phyloP scores from a whole-genome alignment of 148 eudicot genomes.

The Polygonum maritimum region DNA sequence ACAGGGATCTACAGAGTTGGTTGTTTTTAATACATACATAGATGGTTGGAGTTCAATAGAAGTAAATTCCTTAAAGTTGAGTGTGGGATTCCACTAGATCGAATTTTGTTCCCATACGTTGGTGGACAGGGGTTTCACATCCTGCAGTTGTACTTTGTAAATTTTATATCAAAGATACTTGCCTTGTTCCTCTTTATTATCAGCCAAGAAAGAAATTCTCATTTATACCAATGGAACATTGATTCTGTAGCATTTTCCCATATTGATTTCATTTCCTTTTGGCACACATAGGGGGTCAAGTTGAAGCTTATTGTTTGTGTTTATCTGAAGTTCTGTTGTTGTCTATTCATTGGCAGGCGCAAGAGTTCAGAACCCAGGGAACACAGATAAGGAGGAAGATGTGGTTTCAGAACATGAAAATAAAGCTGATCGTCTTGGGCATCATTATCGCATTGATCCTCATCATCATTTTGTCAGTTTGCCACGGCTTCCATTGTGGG shows the following conservation, averaged over 20 bases:
- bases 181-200: background rate
- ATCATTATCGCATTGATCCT: constrained; percentile 45
- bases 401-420: constrained; percentile 52
- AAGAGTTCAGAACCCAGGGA: constrained; percentile 41
- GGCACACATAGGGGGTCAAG: background rate
- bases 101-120: background rate
- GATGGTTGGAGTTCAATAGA: background rate
- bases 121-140: background rate
- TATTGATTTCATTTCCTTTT: background rate
- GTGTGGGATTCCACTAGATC: background rate
- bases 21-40: background rate
- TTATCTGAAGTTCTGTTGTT: background rate
- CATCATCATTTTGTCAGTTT: constrained; percentile 37
- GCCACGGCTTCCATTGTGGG: constrained; percentile 38
- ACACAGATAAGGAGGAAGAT: constrained; percentile 43
- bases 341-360: constrained; percentile 21
- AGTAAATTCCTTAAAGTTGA: background rate
- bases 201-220: background rate
- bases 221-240: background rate
- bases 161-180: background rate
- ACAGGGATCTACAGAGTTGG: background rate
- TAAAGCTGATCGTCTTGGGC: constrained; percentile 42
- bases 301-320: background rate
- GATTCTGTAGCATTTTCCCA: background rate
- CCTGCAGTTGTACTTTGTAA: background rate